phyloP scores from a whole-genome alignment of 495 filamentous ascomycete species.

The Aspergillus carlsbadensis region DNA sequence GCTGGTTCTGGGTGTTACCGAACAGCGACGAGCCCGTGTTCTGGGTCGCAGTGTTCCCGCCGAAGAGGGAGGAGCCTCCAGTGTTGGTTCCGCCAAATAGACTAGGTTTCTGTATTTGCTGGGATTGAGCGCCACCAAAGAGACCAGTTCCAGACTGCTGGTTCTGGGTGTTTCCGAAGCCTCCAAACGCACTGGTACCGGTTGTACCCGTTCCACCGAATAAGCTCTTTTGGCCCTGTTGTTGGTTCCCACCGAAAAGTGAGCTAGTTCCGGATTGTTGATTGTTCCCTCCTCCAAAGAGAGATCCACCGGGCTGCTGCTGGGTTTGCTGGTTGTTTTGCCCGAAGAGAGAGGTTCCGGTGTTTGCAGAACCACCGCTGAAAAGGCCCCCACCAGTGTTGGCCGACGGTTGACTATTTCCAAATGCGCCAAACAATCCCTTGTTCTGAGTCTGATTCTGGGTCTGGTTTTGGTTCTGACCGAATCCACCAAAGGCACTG shows the following conservation, averaged over 20 bases:
- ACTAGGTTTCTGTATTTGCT: slow-evolving; percentile 39
- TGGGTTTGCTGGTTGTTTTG: slow-evolving; percentile 33
- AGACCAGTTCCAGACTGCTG: slow-evolving; percentile 39
- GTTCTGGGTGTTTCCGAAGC: slow-evolving; percentile 29
- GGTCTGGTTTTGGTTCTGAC: slow-evolving; percentile 39
- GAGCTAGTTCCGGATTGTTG: slow-evolving; percentile 31
- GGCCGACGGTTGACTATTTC: slow-evolving; percentile 39
- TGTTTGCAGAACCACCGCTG: slow-evolving; percentile 33
- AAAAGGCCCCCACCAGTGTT: slow-evolving; percentile 42
- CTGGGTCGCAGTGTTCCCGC: slow-evolving; percentile 35
- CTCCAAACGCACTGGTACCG: slow-evolving; percentile 26
- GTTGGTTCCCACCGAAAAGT: slow-evolving; percentile 41
- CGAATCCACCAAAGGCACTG: slow-evolving; percentile 45
- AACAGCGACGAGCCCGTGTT: slow-evolving; percentile 60
- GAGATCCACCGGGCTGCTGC: slow-evolving; percentile 39
- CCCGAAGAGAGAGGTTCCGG: slow-evolving; percentile 41
- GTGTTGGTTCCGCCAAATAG: slow-evolving; percentile 28
- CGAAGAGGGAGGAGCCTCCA: slow-evolving; percentile 46
- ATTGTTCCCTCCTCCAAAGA: slow-evolving; percentile 45
- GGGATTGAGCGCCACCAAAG: slow-evolving; percentile 47
- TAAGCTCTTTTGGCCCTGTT: slow-evolving; percentile 39
- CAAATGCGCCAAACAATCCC: slow-evolving; percentile 42
- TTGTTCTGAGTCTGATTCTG: slow-evolving; percentile 42
- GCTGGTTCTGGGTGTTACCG: slow-evolving; percentile 58
- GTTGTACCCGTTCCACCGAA: slow-evolving; percentile 28